These are phyloP conservation scores for Penicillium glabrum DNA, from an alignment of 2,329 filamentous ascomycete genomes.

Conservation along the genomic window DNA sequence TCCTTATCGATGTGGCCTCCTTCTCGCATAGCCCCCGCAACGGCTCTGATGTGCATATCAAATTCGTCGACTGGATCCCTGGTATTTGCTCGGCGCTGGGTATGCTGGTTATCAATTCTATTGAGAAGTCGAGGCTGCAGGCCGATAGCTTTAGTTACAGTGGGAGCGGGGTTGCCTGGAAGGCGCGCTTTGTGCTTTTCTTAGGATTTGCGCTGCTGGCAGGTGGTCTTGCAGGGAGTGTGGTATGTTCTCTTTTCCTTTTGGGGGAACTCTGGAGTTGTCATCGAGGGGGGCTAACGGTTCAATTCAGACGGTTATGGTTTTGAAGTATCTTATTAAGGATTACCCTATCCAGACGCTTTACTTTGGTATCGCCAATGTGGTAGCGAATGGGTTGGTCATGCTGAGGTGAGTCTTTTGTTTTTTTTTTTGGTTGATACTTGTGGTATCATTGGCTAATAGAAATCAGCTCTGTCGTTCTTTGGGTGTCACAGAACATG, in stretches of 20 bases:
- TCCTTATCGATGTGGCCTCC: constrained; percentile 65
- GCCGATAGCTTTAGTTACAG: constrained; percentile 66
- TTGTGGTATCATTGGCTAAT: constrained; percentile 6
- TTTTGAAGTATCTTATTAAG: constrained; percentile 65
- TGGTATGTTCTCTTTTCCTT: constrained; percentile 43
- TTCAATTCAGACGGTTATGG: constrained; percentile 56
- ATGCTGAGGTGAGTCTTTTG: constrained; percentile 62
- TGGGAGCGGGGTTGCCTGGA: constrained; percentile 68
- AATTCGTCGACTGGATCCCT: constrained; percentile 71
- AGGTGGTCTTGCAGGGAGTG: constrained; percentile 65
- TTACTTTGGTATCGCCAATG: constrained; percentile 68
- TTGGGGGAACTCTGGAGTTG: background rate
- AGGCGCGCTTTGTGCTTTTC: constrained; percentile 67
- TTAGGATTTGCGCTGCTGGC: constrained; percentile 69
- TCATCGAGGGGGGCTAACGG: background rate
- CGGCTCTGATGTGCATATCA: constrained; percentile 62
- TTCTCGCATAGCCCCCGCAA: constrained; percentile 64
- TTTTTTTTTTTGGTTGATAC: background rate
- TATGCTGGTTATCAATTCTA: constrained; percentile 72
- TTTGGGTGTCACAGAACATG: constrained; percentile 72
- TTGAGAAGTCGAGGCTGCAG: constrained; percentile 65
- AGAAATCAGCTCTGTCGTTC: constrained; percentile 56
- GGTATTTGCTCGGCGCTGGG: constrained; percentile 68
- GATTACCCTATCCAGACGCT: constrained; percentile 61
- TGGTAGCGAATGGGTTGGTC: constrained; percentile 63